Base-by-base conservation (phyloP, 345 rosid genomes). In the Syzygium aromaticum region DNA sequence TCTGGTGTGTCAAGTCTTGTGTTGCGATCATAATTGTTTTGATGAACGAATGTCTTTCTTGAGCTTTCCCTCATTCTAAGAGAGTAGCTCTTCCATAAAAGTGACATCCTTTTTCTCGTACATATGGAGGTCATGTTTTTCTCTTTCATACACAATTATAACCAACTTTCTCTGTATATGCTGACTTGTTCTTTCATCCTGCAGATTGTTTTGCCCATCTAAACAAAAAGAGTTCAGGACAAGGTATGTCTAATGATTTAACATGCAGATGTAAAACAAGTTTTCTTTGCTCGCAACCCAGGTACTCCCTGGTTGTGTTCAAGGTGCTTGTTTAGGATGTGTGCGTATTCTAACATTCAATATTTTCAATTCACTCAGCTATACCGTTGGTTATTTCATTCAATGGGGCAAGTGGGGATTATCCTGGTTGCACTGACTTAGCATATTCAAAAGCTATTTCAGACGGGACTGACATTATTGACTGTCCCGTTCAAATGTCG, bases 321-420 rank as follows among this genome's bases (percentile, higher is more conserved):
- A 33, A 12, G 16, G 15, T 46, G 28, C 46, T 30, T 54, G 51
- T 30, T 84, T 63, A 53, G 84, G 14, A 63, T 40, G 49, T 40
- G 27, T 77, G 38, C 15, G 3, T 52, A 33, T 46, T 54, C 46
- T 87, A 40, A 84, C 52, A 40, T 27, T 52, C 51, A 64, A 53
- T 23, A 59, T 46, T 87, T 23, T 67, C 46, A 8, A 33, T 87
- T 84, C 89, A 59, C 87, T 30, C 91, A 96, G 99, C 54, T 43
- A 57, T 89, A 16, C 85, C 93, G 61, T 88, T 88, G 87, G 92
- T 98, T 86, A 94, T 98, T 90, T 94, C 99, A 28, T 92, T 90
- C 86, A 89, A 93, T 91, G 98, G 99, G 85, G 99, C 99, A 67
- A 98, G 99, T 86, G 99, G 98, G 84, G 98, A 98, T 90, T 95